These are phyloP conservation scores for Castanospermum australe DNA, from an alignment of 306 rosid species.

Conservation along the genomic window DNA sequence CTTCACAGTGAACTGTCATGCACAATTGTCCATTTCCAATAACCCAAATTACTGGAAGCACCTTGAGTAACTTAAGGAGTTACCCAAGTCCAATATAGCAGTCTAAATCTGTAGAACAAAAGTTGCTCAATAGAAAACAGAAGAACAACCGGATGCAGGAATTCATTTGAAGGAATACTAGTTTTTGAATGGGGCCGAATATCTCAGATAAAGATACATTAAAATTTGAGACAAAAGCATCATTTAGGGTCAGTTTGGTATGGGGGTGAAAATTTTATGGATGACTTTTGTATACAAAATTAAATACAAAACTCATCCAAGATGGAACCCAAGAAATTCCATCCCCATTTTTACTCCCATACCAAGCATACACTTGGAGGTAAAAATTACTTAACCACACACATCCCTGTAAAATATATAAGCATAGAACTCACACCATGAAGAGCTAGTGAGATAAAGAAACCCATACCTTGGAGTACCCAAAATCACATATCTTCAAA, in stretches of 20 bases:
- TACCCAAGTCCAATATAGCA: not conserved
- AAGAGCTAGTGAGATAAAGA: constrained; percentile 8
- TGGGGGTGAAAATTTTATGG: no score
- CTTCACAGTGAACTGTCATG: not conserved
- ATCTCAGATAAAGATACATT: not conserved
- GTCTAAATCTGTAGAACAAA: not conserved
- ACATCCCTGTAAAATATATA: not conserved
- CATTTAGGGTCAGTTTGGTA: no score
- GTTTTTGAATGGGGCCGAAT: not conserved
- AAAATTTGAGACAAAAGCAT: not conserved
- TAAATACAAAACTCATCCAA: no score
- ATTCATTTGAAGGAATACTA: not conserved
- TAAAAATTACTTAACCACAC: not conserved
- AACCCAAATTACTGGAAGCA: not conserved
- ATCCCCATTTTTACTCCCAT: no score
- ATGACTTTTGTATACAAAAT: no score
- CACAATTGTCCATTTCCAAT: not conserved
- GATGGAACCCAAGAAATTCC: no score
- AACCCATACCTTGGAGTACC: constrained; percentile 77
- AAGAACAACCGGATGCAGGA: not conserved
- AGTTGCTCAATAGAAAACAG: not conserved
- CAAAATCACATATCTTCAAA: constrained; percentile 95
- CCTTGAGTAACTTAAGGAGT: not conserved
- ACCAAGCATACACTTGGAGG: no score
- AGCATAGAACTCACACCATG: not conserved